These are phyloP conservation scores for Lipomyces orientalis DNA, from an alignment of 805 yeast genomes.

Conservation along the genomic window DNA sequence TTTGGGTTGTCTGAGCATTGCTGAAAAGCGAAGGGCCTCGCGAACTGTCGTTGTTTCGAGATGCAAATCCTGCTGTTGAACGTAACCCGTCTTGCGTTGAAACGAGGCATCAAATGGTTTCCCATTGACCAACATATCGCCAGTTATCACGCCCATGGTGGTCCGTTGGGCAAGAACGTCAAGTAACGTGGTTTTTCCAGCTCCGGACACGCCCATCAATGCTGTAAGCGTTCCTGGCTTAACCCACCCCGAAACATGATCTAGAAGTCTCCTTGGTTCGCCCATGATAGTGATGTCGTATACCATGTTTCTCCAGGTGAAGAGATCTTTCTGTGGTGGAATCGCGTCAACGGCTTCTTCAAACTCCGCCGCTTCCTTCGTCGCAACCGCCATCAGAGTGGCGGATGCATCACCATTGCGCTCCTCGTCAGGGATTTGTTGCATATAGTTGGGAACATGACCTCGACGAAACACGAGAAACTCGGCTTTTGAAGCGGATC, in stretches of 20 bases:
- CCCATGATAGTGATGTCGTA: conserved; percentile 68
- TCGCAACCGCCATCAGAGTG: neutral
- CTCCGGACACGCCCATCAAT: conserved; percentile 76
- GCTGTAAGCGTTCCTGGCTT: conserved; percentile 84
- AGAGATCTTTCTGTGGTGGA: conserved; percentile 62
- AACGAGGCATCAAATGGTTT: conserved; percentile 65
- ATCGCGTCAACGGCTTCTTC: conserved; percentile 49
- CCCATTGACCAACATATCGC: conserved; percentile 76
- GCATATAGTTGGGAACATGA: conserved; percentile 5
- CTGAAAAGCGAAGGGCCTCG: conserved; percentile 74
- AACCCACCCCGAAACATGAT: conserved; percentile 78
- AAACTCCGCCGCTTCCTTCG: neutral
- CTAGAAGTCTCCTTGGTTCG: conserved; percentile 64
- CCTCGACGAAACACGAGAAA: conserved; percentile 12
- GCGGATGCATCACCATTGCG: neutral
- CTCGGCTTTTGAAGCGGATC: conserved; percentile 9
- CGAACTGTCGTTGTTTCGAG: conserved; percentile 72
- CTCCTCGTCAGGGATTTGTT: neutral
- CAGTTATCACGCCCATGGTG: conserved; percentile 72
- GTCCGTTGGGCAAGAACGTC: conserved; percentile 75
- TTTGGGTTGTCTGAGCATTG: conserved; percentile 70
- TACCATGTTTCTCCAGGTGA: conserved; percentile 77
- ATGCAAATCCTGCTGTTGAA: conserved; percentile 80
- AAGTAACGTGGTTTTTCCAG: conserved; percentile 74
- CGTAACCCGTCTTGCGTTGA: conserved; percentile 79